Conservation (phyloP, 768 basidiomycete species). For the Russula abietina region DNA sequence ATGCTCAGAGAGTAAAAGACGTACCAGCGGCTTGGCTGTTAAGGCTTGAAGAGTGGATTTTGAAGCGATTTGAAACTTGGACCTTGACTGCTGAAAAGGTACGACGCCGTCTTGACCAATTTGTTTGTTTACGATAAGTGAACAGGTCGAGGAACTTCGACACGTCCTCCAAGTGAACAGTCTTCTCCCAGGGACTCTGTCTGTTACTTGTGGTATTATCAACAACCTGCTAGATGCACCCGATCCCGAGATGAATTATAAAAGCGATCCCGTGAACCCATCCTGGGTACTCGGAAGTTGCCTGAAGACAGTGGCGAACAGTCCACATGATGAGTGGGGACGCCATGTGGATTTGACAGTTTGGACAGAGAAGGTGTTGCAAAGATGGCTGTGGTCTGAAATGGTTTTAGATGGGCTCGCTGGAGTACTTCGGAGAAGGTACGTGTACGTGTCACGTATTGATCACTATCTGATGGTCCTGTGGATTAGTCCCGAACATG, state of each 20-base stretch:
- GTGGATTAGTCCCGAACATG: constrained; percentile 20
- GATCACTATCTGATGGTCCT: constrained; percentile 3
- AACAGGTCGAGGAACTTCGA: constrained; percentile 46
- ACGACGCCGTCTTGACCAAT: constrained; percentile 16
- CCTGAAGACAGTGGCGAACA: constrained; percentile 45
- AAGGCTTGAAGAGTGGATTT: constrained; percentile 46
- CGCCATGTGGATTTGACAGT: constrained; percentile 39
- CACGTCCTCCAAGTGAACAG: constrained; percentile 49
- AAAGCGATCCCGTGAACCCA: constrained; percentile 36
- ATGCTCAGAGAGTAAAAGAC: constrained; percentile 47
- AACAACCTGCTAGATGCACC: constrained; percentile 35
- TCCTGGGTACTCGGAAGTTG: constrained; percentile 59
- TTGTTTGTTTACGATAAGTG: not conserved
- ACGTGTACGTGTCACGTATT: constrained; percentile 18
- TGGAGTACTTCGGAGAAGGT: constrained; percentile 45
- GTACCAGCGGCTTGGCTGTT: constrained; percentile 56
- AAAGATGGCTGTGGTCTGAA: constrained; percentile 55
- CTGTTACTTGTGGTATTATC: constrained; percentile 42
- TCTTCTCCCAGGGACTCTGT: constrained; percentile 43
- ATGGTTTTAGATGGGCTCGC: constrained; percentile 51
- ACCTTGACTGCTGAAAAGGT: constrained; percentile 39
- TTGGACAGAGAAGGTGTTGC: constrained; percentile 44
- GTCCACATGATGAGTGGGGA: constrained; percentile 42
- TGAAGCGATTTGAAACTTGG: constrained; percentile 40
- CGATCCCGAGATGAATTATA: constrained; percentile 29